Evolutionary conservation across 129 eudicot species (phyloP), one percentile per base, ranked within the genome.

Genomic region (Centrapalus pauciflorus): DNA sequence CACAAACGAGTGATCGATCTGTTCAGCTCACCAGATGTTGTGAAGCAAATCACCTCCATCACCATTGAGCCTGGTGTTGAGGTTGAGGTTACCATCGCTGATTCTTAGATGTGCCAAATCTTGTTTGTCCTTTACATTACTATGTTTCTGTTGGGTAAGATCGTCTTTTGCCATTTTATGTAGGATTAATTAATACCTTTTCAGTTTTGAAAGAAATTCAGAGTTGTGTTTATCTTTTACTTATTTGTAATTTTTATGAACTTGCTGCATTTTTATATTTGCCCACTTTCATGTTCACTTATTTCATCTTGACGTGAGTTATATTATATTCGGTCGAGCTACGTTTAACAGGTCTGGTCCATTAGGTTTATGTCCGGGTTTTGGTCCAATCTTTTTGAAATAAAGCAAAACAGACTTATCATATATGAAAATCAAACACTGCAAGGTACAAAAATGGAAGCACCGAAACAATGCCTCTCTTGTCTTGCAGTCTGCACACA

Each of bases 1-100:
- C 97, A 91, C 96, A 91, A 91, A 74, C 86, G 97, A 4, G 95
- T 91, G 37, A 91, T 91, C n/a, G 97, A 91, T 61, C 97, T 91
- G 5, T 91, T 91, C 79, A 87, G 96, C 77, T 84, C 94, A 19
- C 97, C 97, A 0, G 97, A 87, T 17, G 97, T 85, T 14, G 97
- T 91, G 8, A 90, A 90, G 87, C 92, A 87, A 72, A 90, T 90
- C 64, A 90, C 97, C 60, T 90, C 97, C 9, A 90, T 90, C 66
- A 82, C 93, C 30, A 90, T 87, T 46, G 95, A 90, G 75, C 97
- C 95, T 26, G 95, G 90, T 79, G 96, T 91, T 5, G 96, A 91
- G 83, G 97, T 87, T 51, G 96, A 91, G 81, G 94, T 91, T 46
- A 85, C 97, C 37, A 87, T 91, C 28, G 96, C 94, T 1, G 96